Evolutionary conservation across 331 rosid species (phyloP), one percentile per base, ranked within the genome.

Genomic region (Pyrus hybrid): DNA sequence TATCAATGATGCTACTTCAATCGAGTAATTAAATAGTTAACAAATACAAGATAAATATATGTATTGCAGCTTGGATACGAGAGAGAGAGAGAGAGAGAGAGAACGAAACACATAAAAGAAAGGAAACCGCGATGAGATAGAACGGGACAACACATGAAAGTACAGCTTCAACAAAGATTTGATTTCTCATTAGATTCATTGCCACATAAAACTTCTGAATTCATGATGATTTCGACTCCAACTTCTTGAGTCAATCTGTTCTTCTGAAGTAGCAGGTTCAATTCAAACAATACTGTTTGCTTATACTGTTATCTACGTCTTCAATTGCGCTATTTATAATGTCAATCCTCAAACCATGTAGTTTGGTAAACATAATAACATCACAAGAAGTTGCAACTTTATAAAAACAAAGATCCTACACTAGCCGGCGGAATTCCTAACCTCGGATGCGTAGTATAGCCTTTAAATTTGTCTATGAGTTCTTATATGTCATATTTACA

Each of bases 361-460:
- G 54, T 49, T 49, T 58, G 30, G 57, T 53, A 65, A 8, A 41
- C 28, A 72, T 22, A 28, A 29, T 18, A 75, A 41, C n/a, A 76
- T 61, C 65, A 56, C 23, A 23, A 60, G 56, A 30, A 76, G 25
- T 61, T 37, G 25, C 68, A 53, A 29, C 66, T 21, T 25, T 30
- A 75, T 54, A 54, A 23, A 53, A 72, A 53, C 18, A 21, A 37
- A 21, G 47, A 18, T 67, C 66, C 35, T 67, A 61, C 53, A 79
- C 62, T 71, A 80, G 33, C 80, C 28, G 60, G 81, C 75, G 79
- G 70, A 57, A 56, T 32, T 79, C 72, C 58, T 35, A 74, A 29
- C 69, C 81, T 68, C 73, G 2, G 45, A 62, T 41, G 0, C 64
- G n/a, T 30, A 58, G 66, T 57, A 35, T 71, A 43, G 49, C 70